Base-by-base conservation (phyloP, 1,284 basidiomycete species). In the Malassezia pachydermatis region DNA sequence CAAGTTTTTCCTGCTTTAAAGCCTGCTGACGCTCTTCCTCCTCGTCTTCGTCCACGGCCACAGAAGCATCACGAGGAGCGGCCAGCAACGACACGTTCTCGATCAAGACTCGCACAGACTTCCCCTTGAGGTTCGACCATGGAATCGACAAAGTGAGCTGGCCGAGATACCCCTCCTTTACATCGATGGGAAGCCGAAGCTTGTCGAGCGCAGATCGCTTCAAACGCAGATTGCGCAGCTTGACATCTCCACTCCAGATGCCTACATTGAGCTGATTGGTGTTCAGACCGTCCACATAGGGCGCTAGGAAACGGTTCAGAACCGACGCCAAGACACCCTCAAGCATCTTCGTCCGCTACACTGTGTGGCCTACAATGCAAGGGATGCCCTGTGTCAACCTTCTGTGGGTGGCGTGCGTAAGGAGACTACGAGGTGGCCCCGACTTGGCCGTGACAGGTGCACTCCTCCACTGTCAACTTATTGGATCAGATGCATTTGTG, bases 231-330 rank as follows among this genome's bases (percentile, higher is more conserved):
- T 67, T 69, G 38, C 80, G 78, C 40, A 95, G 77, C 25, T 84
- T 85, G 47, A 94, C 75, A 73, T 88, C 83, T 81, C 90, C 92
- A 77, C 87, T 84, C 65, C 83, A 86, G 59, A 98, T 87, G 24
- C 89, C 90, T 76, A 94, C 84, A 65, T 89, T 90, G 41, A 98
- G 83, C 74, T 94, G 88, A 66, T 86, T 84, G 63, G 89, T 81
- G 73, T 96, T 89, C 72, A 99, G 76, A 65, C 95, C 94, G 76
- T 94, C 89, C 57, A 98, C 86, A 78, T 98, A 96, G 1, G 88
- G 86, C 35, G 88, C 86, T 41, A 95, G 81, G 58, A 94, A 84
- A 61, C 86, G 81, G 73, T 94, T 94, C 35, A 70, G 60, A 19
- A 70, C 59, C 23, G 63, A 59, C 22, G 67, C 67, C n/a, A 69